These are phyloP conservation scores for Magnolia kwangsiensis DNA, from an alignment of 164 flowering plant species.

Conservation along the genomic window DNA sequence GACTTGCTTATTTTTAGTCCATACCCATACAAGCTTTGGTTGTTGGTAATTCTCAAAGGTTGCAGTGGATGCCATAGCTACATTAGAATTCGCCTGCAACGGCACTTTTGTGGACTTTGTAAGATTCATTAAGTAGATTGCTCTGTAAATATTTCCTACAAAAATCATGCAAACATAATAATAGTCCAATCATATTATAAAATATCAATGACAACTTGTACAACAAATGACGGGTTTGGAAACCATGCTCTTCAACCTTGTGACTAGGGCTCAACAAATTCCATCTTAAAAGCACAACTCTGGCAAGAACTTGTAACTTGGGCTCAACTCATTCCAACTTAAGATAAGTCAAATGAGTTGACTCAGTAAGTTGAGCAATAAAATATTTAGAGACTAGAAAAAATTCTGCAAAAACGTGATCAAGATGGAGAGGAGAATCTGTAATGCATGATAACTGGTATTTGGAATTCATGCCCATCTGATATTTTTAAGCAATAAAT, in stretches of 20 bases:
- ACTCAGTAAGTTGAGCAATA: no score
- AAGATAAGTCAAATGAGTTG: neutral
- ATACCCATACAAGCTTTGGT: conserved; percentile 74
- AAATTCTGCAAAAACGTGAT: neutral
- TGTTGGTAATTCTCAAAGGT: conserved; percentile 14
- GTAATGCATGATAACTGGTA: neutral
- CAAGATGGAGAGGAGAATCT: neutral
- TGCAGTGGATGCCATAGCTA: conserved; percentile 19
- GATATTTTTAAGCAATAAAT: no score
- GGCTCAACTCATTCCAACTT: neutral
- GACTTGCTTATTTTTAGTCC: conserved; percentile 82
- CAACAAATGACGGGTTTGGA: neutral
- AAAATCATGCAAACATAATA: neutral
- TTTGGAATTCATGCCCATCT: neutral
- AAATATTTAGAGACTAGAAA: no score
- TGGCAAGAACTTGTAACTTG: neutral
- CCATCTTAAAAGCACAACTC: neutral
- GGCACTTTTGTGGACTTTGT: neutral
- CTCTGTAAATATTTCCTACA: neutral
- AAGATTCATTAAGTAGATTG: neutral
- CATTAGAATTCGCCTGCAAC: neutral
- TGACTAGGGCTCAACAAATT: neutral
- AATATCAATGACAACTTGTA: neutral
- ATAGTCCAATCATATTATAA: neutral
- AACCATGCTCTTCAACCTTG: neutral